These are phyloP conservation scores for Metschnikowia anglica DNA, from an alignment of 805 yeast species.

Conservation along the genomic window DNA sequence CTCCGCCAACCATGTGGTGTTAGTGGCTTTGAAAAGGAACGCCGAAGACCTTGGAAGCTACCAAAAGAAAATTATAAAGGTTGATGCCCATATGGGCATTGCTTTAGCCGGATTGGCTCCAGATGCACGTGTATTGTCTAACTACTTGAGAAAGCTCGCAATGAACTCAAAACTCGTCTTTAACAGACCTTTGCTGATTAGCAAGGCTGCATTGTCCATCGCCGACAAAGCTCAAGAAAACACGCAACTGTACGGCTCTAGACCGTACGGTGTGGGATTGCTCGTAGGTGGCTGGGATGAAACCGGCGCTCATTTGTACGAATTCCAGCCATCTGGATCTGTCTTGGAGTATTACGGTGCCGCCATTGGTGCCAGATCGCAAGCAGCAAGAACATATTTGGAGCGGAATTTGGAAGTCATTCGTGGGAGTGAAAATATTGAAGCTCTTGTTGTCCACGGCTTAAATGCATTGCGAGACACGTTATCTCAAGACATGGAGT, in stretches of 20 bases:
- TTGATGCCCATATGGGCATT: conserved; percentile 91
- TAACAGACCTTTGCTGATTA: conserved; percentile 80
- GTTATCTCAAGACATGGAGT: conserved; percentile 88
- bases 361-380: conserved; percentile 98
- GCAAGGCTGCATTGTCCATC: conserved; percentile 77
- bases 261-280: conserved; percentile 98
- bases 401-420: conserved; percentile 81
- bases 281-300: conserved; percentile 89
- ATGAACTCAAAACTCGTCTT: conserved; percentile 82
- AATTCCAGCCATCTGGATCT: conserved; percentile 94
- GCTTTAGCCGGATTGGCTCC: conserved; percentile 98
- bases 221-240: conserved; percentile 97
- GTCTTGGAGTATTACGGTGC: conserved; percentile 89
- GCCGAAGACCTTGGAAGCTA: conserved; percentile 97
- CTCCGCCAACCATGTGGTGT: conserved; percentile 81
- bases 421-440: conserved; percentile 55
- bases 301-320: conserved; percentile 90
- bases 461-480: conserved; percentile 92
- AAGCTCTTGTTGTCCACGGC: conserved; percentile 80
- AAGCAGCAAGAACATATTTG: conserved; percentile 94
- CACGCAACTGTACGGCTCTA: conserved; percentile 92
- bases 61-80: conserved; percentile 87
- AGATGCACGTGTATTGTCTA: conserved; percentile 92
- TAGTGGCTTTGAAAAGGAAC: conserved; percentile 91
- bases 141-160: conserved; percentile 86